These are phyloP conservation scores for Phytophthora sp. DNA, from an alignment of 352 stramenopile species.

Conservation along the genomic window DNA sequence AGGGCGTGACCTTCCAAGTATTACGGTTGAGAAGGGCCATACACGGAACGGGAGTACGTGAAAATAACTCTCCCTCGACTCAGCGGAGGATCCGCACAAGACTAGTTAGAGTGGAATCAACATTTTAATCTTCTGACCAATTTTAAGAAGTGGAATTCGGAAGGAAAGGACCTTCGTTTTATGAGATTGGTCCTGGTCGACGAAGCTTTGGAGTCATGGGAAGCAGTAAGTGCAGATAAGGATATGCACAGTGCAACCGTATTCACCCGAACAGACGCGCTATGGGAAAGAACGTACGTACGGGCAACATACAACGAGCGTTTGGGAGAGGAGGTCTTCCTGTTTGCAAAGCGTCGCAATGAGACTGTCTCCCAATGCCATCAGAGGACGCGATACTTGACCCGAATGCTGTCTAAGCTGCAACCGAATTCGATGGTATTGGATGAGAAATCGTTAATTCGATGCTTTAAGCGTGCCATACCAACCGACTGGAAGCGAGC, in stretches of 20 bases:
- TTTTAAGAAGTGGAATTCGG: not conserved
- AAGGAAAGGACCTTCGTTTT: not conserved
- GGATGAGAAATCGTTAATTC: slow-evolving; percentile 9
- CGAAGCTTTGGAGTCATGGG: too few relatives aligned
- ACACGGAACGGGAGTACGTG: not conserved
- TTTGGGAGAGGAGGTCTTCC: not conserved
- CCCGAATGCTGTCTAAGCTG: not conserved
- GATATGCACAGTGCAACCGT: too few relatives aligned
- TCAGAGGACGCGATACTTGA: not conserved
- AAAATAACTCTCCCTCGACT: not conserved
- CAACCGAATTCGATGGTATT: not conserved
- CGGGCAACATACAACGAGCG: not conserved
- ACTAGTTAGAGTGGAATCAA: not conserved
- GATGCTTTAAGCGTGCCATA: slow-evolving; percentile 10
- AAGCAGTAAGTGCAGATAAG: too few relatives aligned
- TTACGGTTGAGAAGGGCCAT: not conserved
- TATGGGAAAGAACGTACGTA: too few relatives aligned
- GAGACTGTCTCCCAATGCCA: slow-evolving; percentile 4
- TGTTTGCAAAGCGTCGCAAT: slow-evolving; percentile 10
- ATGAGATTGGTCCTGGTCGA: too few relatives aligned
- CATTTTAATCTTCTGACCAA: not conserved
- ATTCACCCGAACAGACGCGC: too few relatives aligned
- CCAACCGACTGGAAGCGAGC: slow-evolving; percentile 1
- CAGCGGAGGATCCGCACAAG: not conserved
- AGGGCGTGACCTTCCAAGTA: not conserved